Evolutionary conservation across 805 yeast species (phyloP).

Genomic region (Saturnispora gosingensis): DNA sequence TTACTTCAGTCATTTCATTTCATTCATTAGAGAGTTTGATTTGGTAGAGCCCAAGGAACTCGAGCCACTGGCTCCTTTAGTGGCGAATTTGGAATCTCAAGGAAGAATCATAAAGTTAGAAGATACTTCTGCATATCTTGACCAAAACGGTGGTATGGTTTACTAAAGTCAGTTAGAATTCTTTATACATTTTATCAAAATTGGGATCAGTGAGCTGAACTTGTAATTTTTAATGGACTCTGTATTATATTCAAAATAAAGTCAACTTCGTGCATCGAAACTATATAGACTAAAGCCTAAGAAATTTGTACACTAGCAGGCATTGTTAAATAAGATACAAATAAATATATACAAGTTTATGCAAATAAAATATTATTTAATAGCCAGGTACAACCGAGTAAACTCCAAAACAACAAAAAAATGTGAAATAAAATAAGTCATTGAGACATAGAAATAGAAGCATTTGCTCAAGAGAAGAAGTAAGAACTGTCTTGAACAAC

Average conservation of each 20-base stretch:
- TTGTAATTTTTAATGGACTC: not conserved
- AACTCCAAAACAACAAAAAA: not conserved
- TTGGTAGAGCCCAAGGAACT: constrained; percentile 72
- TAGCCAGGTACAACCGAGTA: not conserved
- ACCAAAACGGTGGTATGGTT: constrained; percentile 6
- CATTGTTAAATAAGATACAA: not conserved
- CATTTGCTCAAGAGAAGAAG: constrained; percentile 44
- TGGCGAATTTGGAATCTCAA: constrained; percentile 73
- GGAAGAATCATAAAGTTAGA: constrained; percentile 52
- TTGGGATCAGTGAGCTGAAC: not conserved
- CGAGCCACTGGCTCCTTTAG: constrained; percentile 67
- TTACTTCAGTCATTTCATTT: constrained; percentile 86
- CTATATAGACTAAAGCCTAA: not conserved
- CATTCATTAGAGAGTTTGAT: constrained; percentile 77
- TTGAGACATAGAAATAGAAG: not conserved
- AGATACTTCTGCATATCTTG: constrained; percentile 3
- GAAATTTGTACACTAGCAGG: not conserved
- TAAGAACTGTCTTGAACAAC: constrained; percentile 65
- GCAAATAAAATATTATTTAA: not conserved
- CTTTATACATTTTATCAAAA: not conserved
- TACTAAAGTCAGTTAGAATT: not conserved
- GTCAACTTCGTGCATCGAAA: not conserved
- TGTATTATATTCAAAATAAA: not conserved
- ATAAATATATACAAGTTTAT: constrained; percentile 1
- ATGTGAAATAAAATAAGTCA: not conserved